Percentiles rank a stretch among this genome's conserved stretches.
Evolutionary conservation across 2,329 filamentous ascomycete genomes (phyloP).

Genomic region (Xylaria polymorpha): DNA sequence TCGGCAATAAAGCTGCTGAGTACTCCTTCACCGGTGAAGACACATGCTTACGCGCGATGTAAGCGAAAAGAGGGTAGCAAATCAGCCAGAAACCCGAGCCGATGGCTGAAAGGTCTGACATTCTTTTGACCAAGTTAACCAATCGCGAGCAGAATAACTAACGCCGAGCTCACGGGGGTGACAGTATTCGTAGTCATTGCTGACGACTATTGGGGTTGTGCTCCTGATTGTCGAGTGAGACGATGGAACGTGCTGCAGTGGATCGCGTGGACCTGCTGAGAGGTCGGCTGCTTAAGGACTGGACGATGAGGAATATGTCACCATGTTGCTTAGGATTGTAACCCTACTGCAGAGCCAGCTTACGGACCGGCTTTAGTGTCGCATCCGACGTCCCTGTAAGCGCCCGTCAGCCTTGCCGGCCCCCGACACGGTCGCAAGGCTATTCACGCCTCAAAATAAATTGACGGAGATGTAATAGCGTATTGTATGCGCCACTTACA

Average conservation of each 20-base stretch:
- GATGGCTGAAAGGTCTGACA: slow-evolving; percentile 32
- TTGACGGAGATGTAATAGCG: slow-evolving; percentile 8
- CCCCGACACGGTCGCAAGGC: slow-evolving; percentile 28
- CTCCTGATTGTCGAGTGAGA: slow-evolving; percentile 28
- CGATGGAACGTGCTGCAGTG: slow-evolving; percentile 17
- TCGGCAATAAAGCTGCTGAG: slow-evolving; percentile 11
- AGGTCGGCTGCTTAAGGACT: slow-evolving; percentile 10
- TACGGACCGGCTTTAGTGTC: slow-evolving; percentile 30
- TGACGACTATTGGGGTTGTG: slow-evolving; percentile 27
- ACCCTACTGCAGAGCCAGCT: slow-evolving; percentile 32
- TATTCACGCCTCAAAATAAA: slow-evolving; percentile 18
- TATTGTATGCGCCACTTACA: slow-evolving; percentile 34
- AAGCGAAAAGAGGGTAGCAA: slow-evolving; percentile 25
- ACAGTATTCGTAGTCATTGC: slow-evolving; percentile 28
- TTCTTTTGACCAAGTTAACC: slow-evolving; percentile 19
- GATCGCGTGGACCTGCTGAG: slow-evolving; percentile 9
- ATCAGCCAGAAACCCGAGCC: slow-evolving; percentile 21
- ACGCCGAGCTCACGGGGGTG: slow-evolving; percentile 22
- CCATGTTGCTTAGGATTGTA: slow-evolving; percentile 24
- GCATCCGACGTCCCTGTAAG: slow-evolving; percentile 29
- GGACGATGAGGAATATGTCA: slow-evolving; percentile 16
- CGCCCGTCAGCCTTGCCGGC: slow-evolving; percentile 37
- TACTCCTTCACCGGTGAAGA: slow-evolving; percentile 10
- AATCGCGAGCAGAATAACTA: slow-evolving; percentile 25
- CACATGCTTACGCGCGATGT: slow-evolving; percentile 31